These are phyloP conservation scores for Ogataea philodendri DNA, from an alignment of 805 yeast species.

Conservation along the genomic window DNA sequence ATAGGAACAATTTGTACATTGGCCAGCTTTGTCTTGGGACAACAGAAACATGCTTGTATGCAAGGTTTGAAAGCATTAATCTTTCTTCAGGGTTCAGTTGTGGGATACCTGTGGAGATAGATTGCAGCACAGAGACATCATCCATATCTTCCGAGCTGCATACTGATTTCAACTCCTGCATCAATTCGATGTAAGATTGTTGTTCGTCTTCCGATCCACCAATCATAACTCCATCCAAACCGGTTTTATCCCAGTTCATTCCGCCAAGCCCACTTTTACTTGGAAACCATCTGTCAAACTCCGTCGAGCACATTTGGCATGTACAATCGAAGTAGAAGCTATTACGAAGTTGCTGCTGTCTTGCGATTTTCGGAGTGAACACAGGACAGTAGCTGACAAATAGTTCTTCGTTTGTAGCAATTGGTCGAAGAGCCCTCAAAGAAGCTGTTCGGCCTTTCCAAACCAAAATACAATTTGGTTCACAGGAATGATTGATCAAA, in stretches of 20 bases:
- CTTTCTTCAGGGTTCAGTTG: conserved; percentile 3
- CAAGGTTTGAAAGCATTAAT: conserved; percentile 2
- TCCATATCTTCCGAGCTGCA: conserved; percentile 10
- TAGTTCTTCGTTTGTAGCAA: conserved; percentile 30
- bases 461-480: conserved; percentile 34
- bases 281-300: conserved; percentile 31
- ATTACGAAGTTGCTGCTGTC: conserved; percentile 29
- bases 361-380: conserved; percentile 29
- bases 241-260: conserved; percentile 14
- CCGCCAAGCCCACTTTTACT: conserved; percentile 29
- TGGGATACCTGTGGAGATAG: conserved; percentile 5
- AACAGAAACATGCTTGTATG: background rate
- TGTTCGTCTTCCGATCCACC: conserved; percentile 6
- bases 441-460: conserved; percentile 22
- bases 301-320: conserved; percentile 31
- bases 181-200: conserved; percentile 9
- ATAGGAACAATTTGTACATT: conserved; percentile 11
- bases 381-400: conserved; percentile 33
- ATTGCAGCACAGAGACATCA: conserved; percentile 2
- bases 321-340: conserved; percentile 36
- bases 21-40: conserved; percentile 28
- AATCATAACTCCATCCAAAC: conserved; percentile 4
- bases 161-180: conserved; percentile 4
- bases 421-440: conserved; percentile 22
- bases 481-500: conserved; percentile 41